Evolutionary conservation across 2,329 filamentous ascomycete species (phyloP).

Genomic region (Ceratocystis diversiconidia): DNA sequence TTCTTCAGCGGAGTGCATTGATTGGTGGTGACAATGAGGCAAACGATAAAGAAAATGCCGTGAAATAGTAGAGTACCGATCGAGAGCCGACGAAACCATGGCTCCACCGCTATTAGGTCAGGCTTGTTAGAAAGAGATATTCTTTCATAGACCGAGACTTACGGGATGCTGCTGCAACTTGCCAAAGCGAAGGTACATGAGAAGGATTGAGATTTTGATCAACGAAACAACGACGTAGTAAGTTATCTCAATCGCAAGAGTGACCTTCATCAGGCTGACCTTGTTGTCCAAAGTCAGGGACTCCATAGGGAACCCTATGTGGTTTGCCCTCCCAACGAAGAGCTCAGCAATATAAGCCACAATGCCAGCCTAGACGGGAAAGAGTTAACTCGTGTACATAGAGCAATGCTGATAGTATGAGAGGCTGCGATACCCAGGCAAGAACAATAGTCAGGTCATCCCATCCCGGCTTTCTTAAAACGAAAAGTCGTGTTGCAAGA

Average conservation of each 20-base stretch:
- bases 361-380: background rate
- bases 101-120: conserved; percentile 3
- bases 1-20: conserved; percentile 32
- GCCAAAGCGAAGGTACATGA: conserved; percentile 34
- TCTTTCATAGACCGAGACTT: background rate
- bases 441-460: conserved; percentile 20
- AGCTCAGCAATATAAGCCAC: conserved; percentile 20
- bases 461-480: conserved; percentile 20
- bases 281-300: conserved; percentile 20
- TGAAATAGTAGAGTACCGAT: conserved; percentile 28
- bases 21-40: conserved; percentile 27
- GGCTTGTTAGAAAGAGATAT: background rate
- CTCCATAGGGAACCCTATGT: conserved; percentile 20
- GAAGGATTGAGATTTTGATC: conserved; percentile 33
- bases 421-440: conserved; percentile 17
- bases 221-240: conserved; percentile 29
- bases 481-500: conserved; percentile 16
- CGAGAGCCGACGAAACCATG: conserved; percentile 19
- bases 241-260: conserved; percentile 28
- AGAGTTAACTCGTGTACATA: background rate
- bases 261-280: conserved; percentile 20
- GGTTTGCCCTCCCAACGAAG: conserved; percentile 19
- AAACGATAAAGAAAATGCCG: conserved; percentile 29
- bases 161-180: conserved; percentile 15
- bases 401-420: too few relatives aligned